phyloP scores from a whole-genome alignment of 1,284 basidiomycete species.

The Meira nashicola region DNA sequence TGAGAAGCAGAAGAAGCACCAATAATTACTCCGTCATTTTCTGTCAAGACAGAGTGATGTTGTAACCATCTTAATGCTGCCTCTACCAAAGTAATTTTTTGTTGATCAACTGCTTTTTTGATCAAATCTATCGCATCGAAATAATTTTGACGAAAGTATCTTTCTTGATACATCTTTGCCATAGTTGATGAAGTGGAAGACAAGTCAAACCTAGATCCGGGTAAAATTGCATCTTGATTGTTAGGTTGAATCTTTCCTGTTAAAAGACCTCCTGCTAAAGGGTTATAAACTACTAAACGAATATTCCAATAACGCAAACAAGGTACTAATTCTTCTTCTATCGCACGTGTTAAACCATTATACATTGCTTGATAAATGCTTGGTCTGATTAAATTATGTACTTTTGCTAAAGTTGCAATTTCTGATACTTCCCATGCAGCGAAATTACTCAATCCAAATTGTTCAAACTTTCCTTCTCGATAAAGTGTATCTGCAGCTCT shows the following conservation, averaged over 20 bases:
- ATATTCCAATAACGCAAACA: slow-evolving; percentile 59
- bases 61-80: slow-evolving; percentile 35
- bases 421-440: slow-evolving; percentile 63
- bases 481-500: slow-evolving; percentile 59
- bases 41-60: slow-evolving; percentile 30
- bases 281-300: slow-evolving; percentile 54
- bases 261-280: slow-evolving; percentile 41
- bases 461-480: slow-evolving; percentile 58
- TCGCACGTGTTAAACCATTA: slow-evolving; percentile 30
- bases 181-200: slow-evolving; percentile 17
- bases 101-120: slow-evolving; percentile 24
- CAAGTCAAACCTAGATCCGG: slow-evolving; percentile 28
- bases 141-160: slow-evolving; percentile 38
- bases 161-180: slow-evolving; percentile 32
- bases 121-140: slow-evolving; percentile 48
- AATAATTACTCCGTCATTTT: slow-evolving; percentile 30
- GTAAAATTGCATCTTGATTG: slow-evolving; percentile 1
- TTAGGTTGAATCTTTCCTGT: slow-evolving; percentile 18
- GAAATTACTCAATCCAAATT: slow-evolving; percentile 61
- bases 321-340: slow-evolving; percentile 30
- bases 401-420: slow-evolving; percentile 61
- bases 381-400: slow-evolving; percentile 62
- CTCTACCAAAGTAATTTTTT: slow-evolving; percentile 23
- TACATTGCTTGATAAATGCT: slow-evolving; percentile 64
- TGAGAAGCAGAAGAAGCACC: slow-evolving; percentile 29